Conservation (phyloP, 805 yeast species). For the Naumovozyma castellii region DNA sequence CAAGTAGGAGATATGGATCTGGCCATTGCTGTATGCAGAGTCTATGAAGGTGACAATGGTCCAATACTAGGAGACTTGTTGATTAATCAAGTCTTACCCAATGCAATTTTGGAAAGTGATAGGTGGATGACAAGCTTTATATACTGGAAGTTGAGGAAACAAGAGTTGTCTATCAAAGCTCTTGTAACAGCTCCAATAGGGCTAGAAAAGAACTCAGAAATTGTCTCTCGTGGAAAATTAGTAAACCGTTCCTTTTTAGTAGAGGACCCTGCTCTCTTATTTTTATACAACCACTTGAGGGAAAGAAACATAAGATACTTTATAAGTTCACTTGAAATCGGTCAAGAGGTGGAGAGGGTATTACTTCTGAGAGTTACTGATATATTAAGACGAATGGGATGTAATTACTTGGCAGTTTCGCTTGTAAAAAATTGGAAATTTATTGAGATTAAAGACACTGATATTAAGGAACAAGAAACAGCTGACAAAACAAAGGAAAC, state of each 20-base stretch:
- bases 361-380: slow-evolving; percentile 54
- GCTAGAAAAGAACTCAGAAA: slow-evolving; percentile 23
- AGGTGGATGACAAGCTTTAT: slow-evolving; percentile 80
- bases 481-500: slow-evolving; percentile 1
- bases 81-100: slow-evolving; percentile 42
- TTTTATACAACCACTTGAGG: slow-evolving; percentile 55
- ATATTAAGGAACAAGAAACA: slow-evolving; percentile 2
- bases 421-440: slow-evolving; percentile 65
- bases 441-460: slow-evolving; percentile 10
- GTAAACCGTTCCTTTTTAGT: slow-evolving; percentile 39
- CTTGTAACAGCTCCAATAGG: slow-evolving; percentile 47
- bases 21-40: slow-evolving; percentile 74
- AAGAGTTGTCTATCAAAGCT: slow-evolving; percentile 49
- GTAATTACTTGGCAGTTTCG: slow-evolving; percentile 65
- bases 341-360: slow-evolving; percentile 43
- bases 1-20: slow-evolving; percentile 61
- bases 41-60: slow-evolving; percentile 56
- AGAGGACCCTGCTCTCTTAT: slow-evolving; percentile 75
- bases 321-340: slow-evolving; percentile 37
- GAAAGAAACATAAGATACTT: slow-evolving; percentile 41
- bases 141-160: slow-evolving; percentile 52
- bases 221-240: slow-evolving; percentile 27
- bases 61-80: slow-evolving; percentile 43
- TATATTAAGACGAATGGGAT: slow-evolving; percentile 82
- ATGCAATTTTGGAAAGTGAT: slow-evolving; percentile 53